phyloP scores from a whole-genome alignment of 1,139 yeast genomes.

The Suhomyces coccinellae region DNA sequence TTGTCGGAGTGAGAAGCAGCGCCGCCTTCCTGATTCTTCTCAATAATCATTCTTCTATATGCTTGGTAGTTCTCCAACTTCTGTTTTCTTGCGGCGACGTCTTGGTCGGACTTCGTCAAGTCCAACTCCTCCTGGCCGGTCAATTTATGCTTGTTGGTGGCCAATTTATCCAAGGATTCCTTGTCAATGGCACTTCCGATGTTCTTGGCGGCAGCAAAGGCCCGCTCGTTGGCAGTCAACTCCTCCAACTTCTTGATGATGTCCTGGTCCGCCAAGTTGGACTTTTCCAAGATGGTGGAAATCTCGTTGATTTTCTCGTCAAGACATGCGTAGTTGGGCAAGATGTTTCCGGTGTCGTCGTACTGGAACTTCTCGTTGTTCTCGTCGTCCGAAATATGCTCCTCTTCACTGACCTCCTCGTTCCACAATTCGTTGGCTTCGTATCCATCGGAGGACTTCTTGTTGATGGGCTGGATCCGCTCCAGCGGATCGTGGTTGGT shows the following conservation, averaged over 20 bases:
- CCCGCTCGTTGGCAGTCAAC: constrained; percentile 59
- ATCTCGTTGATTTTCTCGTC: constrained; percentile 48
- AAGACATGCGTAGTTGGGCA: constrained; percentile 58
- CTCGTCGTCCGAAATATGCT: constrained; percentile 65
- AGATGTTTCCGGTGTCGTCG: constrained; percentile 59
- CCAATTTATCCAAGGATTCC: constrained; percentile 42
- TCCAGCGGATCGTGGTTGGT: constrained; percentile 62
- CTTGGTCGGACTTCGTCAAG: constrained; percentile 45
- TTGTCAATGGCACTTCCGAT: constrained; percentile 51
- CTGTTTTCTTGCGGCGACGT: constrained; percentile 45
- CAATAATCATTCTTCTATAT: constrained; percentile 50
- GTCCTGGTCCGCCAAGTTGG: constrained; percentile 39
- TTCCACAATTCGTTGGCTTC: constrained; percentile 33
- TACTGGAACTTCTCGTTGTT: constrained; percentile 56
- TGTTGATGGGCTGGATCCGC: constrained; percentile 24
- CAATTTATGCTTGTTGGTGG: constrained; percentile 40
- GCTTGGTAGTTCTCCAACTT: constrained; percentile 48
- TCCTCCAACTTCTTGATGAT: constrained; percentile 55
- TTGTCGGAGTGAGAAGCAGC: not conserved
- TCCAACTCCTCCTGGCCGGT: constrained; percentile 47
- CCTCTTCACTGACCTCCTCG: constrained; percentile 59
- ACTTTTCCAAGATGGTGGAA: constrained; percentile 45
- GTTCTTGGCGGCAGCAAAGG: constrained; percentile 57
- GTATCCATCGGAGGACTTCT: constrained; percentile 18
- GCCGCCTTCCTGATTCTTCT: constrained; percentile 21